phyloP scores from a whole-genome alignment of 371 early-diverging fungal genomes.

The Chytridiales sp. region DNA sequence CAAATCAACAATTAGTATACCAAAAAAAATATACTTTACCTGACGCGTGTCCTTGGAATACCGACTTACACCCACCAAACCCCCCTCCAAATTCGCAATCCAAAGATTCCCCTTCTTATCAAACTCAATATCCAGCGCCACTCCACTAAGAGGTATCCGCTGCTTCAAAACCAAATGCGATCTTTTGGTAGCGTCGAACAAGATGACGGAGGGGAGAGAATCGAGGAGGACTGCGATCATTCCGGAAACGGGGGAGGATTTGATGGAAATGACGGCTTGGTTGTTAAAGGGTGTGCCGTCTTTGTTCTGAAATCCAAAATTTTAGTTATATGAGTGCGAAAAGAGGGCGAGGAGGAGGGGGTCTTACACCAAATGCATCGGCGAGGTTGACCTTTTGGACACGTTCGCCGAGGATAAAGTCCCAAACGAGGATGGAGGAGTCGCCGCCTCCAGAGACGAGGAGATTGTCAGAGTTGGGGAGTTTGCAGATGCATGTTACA shows the following conservation, averaged over 20 bases:
- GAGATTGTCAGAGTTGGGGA: constrained; percentile 52
- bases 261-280: constrained; percentile 13
- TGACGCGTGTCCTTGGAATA: background rate
- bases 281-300: background rate
- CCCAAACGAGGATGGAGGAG: constrained; percentile 76
- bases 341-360: background rate
- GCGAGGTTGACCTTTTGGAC: constrained; percentile 18
- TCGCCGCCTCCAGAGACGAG: constrained; percentile 90
- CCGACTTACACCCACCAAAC: background rate
- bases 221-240: constrained; percentile 15
- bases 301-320: background rate
- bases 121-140: constrained; percentile 18
- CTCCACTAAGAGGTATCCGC: background rate
- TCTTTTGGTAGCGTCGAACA: constrained; percentile 4
- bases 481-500: constrained; percentile 49
- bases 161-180: constrained; percentile 2
- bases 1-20: background rate
- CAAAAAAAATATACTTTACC: background rate
- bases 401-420: constrained; percentile 35
- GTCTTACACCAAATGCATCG: background rate
- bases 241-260: constrained; percentile 2
- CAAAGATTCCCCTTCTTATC: constrained; percentile 8
- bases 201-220: constrained; percentile 8
- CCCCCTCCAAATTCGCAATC: constrained; percentile 3
- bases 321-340: background rate